These are phyloP conservation scores for Oenanthe javanica DNA, from an alignment of 140 eudicot species.

Conservation along the genomic window DNA sequence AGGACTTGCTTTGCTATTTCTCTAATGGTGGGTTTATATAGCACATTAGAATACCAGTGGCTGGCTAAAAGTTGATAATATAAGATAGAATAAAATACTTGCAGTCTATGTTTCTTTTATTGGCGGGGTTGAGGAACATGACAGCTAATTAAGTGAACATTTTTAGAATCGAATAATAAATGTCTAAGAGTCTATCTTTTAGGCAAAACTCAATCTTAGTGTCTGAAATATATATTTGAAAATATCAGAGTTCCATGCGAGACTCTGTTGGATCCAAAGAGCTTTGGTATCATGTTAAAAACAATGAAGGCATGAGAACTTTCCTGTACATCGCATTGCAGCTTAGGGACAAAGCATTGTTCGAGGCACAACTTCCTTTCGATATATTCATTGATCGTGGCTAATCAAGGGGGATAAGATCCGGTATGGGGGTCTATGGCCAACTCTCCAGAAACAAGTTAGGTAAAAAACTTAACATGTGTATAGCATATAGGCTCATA, in stretches of 20 bases:
- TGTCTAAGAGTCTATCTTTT: slow-evolving; percentile 14
- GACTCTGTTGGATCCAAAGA: neutral
- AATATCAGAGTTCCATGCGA: neutral
- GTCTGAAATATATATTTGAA: neutral
- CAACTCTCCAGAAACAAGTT: neutral
- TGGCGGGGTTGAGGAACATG: slow-evolving; percentile 29
- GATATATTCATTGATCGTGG: neutral
- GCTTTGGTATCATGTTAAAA: neutral
- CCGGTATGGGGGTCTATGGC: neutral
- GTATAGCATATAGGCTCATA: neutral
- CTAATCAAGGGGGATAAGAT: neutral
- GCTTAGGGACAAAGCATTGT: no score
- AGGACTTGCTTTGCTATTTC: neutral
- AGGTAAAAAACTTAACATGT: neutral
- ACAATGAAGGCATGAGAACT: neutral
- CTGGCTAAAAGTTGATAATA: neutral
- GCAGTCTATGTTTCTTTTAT: slow-evolving; percentile 8
- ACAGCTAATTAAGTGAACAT: slow-evolving; percentile 23
- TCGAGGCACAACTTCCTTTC: neutral
- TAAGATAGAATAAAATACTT: neutral
- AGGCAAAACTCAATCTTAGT: neutral
- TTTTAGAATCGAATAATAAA: neutral
- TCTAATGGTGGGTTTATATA: neutral
- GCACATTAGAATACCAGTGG: neutral
- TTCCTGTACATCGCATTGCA: neutral